phyloP scores from a whole-genome alignment of 2,329 filamentous ascomycete species.

The Verticillium isaacii region DNA sequence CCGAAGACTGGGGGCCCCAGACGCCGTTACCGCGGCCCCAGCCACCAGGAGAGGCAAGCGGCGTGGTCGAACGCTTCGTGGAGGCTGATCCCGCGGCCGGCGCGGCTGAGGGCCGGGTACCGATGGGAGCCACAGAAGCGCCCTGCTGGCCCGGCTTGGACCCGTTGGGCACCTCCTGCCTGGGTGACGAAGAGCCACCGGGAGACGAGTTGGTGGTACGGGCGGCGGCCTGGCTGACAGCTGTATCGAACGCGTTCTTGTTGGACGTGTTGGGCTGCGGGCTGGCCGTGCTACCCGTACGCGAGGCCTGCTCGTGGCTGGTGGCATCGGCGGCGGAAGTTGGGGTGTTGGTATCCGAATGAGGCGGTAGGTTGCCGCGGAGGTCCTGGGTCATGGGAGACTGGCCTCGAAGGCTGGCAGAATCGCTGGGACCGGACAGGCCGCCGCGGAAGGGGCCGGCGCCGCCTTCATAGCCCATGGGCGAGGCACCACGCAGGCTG shows the following conservation, averaged over 20 bases:
- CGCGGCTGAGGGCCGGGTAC: constrained; percentile 71
- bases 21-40: constrained; percentile 80
- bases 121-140: constrained; percentile 81
- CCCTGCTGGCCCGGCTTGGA: constrained; percentile 50
- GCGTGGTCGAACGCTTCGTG: constrained; percentile 79
- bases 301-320: constrained; percentile 54
- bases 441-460: constrained; percentile 28
- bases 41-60: constrained; percentile 78
- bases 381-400: constrained; percentile 52
- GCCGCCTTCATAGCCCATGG: constrained; percentile 67
- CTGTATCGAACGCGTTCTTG: constrained; percentile 57
- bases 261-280: constrained; percentile 65
- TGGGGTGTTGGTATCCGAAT: constrained; percentile 46
- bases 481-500: constrained; percentile 71
- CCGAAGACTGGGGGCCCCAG: constrained; percentile 73
- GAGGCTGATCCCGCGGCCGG: constrained; percentile 42
- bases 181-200: constrained; percentile 72
- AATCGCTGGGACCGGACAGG: constrained; percentile 28
- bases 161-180: constrained; percentile 52
- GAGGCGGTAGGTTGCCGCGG: constrained; percentile 30
- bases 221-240: constrained; percentile 65
- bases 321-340: constrained; percentile 31
- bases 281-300: constrained; percentile 80
- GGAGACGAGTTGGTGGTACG: constrained; percentile 87
- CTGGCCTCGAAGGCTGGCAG: neutral